Evolutionary conservation across 495 filamentous ascomycete species (phyloP), one percentile per base, ranked within the genome.

Genomic region (Aspergillus avenaceus): DNA sequence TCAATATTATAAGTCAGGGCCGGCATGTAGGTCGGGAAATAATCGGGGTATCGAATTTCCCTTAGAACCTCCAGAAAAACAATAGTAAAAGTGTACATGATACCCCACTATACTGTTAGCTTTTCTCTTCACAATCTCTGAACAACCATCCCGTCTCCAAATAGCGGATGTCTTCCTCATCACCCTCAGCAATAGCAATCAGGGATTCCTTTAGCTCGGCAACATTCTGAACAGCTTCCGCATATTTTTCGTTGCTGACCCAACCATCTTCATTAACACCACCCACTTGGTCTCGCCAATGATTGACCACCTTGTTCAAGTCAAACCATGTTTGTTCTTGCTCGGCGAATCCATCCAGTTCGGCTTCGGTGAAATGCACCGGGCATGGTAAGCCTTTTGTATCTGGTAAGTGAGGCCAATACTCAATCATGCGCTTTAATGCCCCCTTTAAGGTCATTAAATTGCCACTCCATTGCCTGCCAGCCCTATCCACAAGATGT

Each of bases 311-410:
- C 16, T 47, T 51, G 26, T 56, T 47, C 34, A 46, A 25, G 38
- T 51, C 24, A 51, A 56, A 36, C 47, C 53, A 56, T 8, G 19
- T 5, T 21, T 56, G 47, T 32, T 56, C 53, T 38, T 56, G 47
- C 22, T 47, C 34, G 21, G n/a, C 14, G 18, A 56, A 47, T 0
- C 18, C 53, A 47, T 56, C 32, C n/a, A n/a, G n/a, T n/a, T n/a
- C n/a, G n/a, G 4, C 53, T 19, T 36, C 19, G 2, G 53, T 37
- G 22, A 56, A 56, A 1, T 49, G 18, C 37, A 46, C 51, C 29
- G 52, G 54, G 41, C 43, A 64, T 7, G 18, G 27, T 13, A 18
- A 7, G 1, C 48, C 48, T 9, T 43, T 24, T 21, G 40, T 43
- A 25, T 44, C 23, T 5, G 14, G 37, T 22, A 50, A 19, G 21